Percentiles rank a stretch among this genome's conserved stretches.
phyloP scores from a whole-genome alignment of 108 stramenopile species.

The Fistulifera pelliculosa region DNA sequence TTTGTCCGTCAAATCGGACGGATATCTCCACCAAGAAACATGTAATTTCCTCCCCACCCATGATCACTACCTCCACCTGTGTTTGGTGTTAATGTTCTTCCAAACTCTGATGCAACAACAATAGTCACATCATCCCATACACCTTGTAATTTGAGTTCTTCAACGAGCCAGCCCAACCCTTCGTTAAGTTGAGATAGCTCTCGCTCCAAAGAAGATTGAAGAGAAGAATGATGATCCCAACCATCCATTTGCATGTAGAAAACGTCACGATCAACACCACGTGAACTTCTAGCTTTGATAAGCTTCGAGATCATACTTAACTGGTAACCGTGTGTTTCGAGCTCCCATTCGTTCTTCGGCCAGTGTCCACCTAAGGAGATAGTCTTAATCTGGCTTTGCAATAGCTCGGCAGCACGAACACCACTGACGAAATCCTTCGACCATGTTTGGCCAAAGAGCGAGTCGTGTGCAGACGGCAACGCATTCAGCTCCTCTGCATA shows the following conservation, averaged over 20 bases:
- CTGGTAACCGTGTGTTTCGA: conserved; percentile 6
- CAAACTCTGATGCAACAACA: conserved; percentile 33
- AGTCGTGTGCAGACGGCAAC: conserved; percentile 16
- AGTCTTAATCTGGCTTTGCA: not conserved
- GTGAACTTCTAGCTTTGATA: conserved; percentile 28
- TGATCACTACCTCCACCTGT: conserved; percentile 50
- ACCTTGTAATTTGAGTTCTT: conserved; percentile 22
- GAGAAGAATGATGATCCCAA: conserved; percentile 46
- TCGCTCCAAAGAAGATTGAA: conserved; percentile 14
- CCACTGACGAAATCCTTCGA: conserved; percentile 24
- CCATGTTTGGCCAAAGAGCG: conserved; percentile 45
- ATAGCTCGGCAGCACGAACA: conserved; percentile 21
- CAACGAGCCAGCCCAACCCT: conserved; percentile 9
- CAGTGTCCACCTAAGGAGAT: not conserved
- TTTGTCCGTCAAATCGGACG: conserved; percentile 29
- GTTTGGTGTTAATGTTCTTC: conserved; percentile 23
- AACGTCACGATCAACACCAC: conserved; percentile 39
- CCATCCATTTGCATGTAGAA: conserved; percentile 51
- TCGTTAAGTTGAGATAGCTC: conserved; percentile 16
- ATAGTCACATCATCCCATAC: conserved; percentile 31
- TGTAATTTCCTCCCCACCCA: conserved; percentile 48
- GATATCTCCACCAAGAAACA: conserved; percentile 43
- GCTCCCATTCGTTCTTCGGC: not conserved
- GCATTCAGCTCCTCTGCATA: conserved; percentile 21
- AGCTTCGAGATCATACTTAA: conserved; percentile 45